These are phyloP conservation scores for Pyrenophora graminea DNA, from an alignment of 2,329 filamentous ascomycete genomes.

Conservation along the genomic window DNA sequence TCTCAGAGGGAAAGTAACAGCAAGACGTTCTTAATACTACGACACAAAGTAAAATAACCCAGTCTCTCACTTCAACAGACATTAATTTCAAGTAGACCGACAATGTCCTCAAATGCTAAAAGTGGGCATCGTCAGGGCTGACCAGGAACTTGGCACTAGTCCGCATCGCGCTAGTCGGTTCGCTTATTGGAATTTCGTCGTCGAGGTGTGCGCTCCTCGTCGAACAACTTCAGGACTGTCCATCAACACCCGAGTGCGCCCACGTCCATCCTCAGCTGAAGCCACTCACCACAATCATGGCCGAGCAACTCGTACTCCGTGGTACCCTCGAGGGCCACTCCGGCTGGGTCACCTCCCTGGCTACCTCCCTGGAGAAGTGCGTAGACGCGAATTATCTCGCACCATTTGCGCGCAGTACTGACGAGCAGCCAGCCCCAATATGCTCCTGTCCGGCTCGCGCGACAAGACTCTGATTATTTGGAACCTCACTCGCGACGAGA, in stretches of 20 bases:
- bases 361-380: constrained; percentile 97
- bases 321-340: constrained; percentile 98
- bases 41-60: too few species aligned
- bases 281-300: constrained; percentile 62
- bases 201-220: constrained; percentile 14
- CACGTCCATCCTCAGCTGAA: constrained; percentile 40
- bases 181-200: constrained; percentile 17
- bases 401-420: constrained; percentile 32
- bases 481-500: constrained; percentile 99
- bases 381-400: constrained; percentile 15
- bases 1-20: too few species aligned
- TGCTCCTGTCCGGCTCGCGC: constrained; percentile 96
- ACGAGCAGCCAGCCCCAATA: constrained; percentile 77
- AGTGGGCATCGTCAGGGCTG: neutral
- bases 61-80: too few species aligned
- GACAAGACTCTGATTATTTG: constrained; percentile 99
- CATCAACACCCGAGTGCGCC: constrained; percentile 36
- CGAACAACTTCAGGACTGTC: constrained; percentile 31
- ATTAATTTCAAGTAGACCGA: too few species aligned
- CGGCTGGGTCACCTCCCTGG: constrained; percentile 98
- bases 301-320: constrained; percentile 94
- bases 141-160: constrained; percentile 1
- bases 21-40: too few species aligned
- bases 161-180: constrained; percentile 1
- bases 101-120: neutral